Evolutionary conservation across 2,329 filamentous ascomycete species (phyloP).

Genomic region (Hirsutella minnesotensis): DNA sequence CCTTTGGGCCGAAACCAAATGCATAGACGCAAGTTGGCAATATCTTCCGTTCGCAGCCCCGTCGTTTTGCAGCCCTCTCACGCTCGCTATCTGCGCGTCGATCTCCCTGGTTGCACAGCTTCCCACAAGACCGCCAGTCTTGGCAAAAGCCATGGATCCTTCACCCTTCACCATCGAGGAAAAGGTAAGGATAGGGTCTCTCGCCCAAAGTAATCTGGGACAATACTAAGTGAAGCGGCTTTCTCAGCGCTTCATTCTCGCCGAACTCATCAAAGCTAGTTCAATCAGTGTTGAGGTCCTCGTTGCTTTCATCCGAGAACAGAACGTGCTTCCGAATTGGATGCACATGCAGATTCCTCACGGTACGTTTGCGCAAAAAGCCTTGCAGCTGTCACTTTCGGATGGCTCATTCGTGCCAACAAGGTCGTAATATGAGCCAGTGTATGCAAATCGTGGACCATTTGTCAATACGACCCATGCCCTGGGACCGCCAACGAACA

Average conservation of each 20-base stretch:
- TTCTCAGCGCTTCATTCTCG: constrained; percentile 41
- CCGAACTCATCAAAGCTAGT: constrained; percentile 47
- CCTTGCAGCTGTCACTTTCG: neutral
- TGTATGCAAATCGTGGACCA: constrained; percentile 28
- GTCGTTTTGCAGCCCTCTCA: neutral
- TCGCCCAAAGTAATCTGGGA: neutral
- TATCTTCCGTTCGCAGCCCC: neutral
- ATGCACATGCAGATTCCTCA: constrained; percentile 34
- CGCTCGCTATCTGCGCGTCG: neutral
- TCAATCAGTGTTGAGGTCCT: constrained; percentile 33
- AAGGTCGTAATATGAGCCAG: constrained; percentile 36
- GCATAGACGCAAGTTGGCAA: neutral
- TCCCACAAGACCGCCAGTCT: neutral
- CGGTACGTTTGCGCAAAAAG: constrained; percentile 18
- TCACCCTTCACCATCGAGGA: neutral
- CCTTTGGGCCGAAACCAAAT: neutral
- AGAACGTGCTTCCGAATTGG: constrained; percentile 31
- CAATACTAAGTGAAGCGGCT: neutral
- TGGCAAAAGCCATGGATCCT: neutral
- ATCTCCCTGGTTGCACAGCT: neutral
- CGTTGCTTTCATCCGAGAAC: constrained; percentile 32
- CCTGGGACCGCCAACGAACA: constrained; percentile 23
- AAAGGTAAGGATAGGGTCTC: neutral
- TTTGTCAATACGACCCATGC: constrained; percentile 19
- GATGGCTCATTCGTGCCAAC: neutral